Conservation (phyloP, 169 alveolate species). For the Plasmodium blacklocki region DNA sequence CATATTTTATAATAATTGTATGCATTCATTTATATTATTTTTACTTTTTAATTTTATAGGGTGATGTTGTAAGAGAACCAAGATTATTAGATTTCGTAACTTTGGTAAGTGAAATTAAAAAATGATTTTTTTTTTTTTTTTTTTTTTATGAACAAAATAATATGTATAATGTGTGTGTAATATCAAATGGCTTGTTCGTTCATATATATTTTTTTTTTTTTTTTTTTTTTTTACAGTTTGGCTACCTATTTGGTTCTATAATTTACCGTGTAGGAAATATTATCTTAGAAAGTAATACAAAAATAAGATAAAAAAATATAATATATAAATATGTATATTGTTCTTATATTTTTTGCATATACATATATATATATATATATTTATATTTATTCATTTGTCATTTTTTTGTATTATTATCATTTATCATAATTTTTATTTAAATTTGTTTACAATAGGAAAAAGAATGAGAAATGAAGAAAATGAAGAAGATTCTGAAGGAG, state of each 20-base stretch:
- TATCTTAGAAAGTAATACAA: constrained; percentile 30
- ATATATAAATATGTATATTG: neutral
- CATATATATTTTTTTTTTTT: constrained; percentile 2
- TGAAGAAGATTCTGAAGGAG: constrained; percentile 31
- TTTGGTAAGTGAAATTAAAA: constrained; percentile 26
- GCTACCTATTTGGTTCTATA: constrained; percentile 62
- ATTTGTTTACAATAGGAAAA: neutral
- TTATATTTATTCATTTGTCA: neutral
- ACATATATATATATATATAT: constrained; percentile 6
- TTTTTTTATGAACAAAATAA: neutral
- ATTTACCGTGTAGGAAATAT: constrained; percentile 60
- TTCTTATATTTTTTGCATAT: neutral
- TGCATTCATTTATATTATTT: neutral
- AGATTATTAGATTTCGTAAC: constrained; percentile 53
- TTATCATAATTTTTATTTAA: neutral
- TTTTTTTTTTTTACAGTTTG: constrained; percentile 36
- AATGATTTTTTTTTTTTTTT: neutral
- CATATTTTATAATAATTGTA: too few species aligned
- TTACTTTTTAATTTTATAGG: constrained; percentile 16
- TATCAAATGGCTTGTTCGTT: too few species aligned
- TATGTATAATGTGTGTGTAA: neutral
- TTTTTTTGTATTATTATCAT: neutral
- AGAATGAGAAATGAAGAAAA: constrained; percentile 14
- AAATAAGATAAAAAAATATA: constrained; percentile 1
- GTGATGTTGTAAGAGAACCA: constrained; percentile 63